A percentile compares a stretch with the other conserved stretches of the same genome.
These are phyloP conservation scores for Lentinula sp. DNA, from an alignment of 768 basidiomycete genomes.

Conservation along the genomic window DNA sequence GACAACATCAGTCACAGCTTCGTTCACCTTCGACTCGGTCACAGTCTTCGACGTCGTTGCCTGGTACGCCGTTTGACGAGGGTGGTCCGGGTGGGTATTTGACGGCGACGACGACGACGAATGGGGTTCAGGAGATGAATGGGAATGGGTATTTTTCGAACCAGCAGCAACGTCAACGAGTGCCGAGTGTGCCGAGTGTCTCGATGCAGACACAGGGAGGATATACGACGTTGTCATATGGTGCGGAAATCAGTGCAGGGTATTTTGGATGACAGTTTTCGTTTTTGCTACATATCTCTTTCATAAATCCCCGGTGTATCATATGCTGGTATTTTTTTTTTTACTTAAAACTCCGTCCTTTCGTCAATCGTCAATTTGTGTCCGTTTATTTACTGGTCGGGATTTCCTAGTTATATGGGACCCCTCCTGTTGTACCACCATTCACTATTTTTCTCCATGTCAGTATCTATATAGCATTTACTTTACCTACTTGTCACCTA, in stretches of 20 bases:
- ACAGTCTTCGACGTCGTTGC: slow-evolving; percentile 24
- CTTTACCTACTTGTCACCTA: neutral
- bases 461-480: slow-evolving; percentile 46
- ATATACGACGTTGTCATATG: slow-evolving; percentile 17
- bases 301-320: too few relatives aligned
- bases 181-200: slow-evolving; percentile 34
- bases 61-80: slow-evolving; percentile 27
- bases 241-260: neutral
- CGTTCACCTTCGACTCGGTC: slow-evolving; percentile 15
- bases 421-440: slow-evolving; percentile 48
- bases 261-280: neutral
- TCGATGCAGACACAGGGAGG: slow-evolving; percentile 90
- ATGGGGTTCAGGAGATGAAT: slow-evolving; percentile 31
- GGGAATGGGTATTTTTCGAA: slow-evolving; percentile 25
- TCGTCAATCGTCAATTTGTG: too few relatives aligned
- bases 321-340: too few relatives aligned
- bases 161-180: slow-evolving; percentile 28
- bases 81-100: neutral
- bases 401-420: too few relatives aligned
- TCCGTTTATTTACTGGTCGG: too few relatives aligned
- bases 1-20: slow-evolving; percentile 9
- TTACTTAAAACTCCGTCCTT: too few relatives aligned
- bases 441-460: slow-evolving; percentile 75
- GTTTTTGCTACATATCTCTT: too few relatives aligned
- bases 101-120: slow-evolving; percentile 61